Percentiles rank a stretch among this genome's conserved stretches.
These are phyloP conservation scores for Didymella sp. DNA, from an alignment of 2,329 filamentous ascomycete genomes.

Conservation along the genomic window DNA sequence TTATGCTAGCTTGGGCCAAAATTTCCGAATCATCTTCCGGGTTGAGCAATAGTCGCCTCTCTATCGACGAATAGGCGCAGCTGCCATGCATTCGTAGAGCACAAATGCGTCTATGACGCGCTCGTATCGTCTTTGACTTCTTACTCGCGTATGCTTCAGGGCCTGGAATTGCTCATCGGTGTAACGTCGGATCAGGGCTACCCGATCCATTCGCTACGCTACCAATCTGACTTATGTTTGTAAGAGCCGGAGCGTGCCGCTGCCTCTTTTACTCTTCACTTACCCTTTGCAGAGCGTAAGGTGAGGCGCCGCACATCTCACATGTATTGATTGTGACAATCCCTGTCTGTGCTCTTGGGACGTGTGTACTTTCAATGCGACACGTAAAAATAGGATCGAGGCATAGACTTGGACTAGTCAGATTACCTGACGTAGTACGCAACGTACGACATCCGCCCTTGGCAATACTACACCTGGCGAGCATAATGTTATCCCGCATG, in stretches of 20 bases:
- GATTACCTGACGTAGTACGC: conserved; percentile 18
- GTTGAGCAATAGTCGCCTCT: conserved; percentile 25
- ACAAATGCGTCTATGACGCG: conserved; percentile 35
- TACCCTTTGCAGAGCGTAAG: conserved; percentile 5
- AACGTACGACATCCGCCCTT: conserved; percentile 15
- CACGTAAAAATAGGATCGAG: conserved; percentile 16
- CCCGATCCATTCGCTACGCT: conserved; percentile 9
- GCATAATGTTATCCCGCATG: conserved; percentile 3
- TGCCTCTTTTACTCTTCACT: conserved; percentile 3
- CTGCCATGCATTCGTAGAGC: conserved; percentile 21
- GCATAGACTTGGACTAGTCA: conserved; percentile 19
- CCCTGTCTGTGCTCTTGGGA: conserved; percentile 17
- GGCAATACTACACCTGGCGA: conserved; percentile 19
- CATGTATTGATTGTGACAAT: conserved; percentile 9
- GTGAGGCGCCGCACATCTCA: conserved; percentile 6
- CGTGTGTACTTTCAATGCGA: conserved; percentile 14
- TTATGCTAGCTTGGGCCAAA: conserved; percentile 35
- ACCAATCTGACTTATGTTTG: background rate
- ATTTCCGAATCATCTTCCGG: conserved; percentile 22
- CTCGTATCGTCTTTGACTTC: conserved; percentile 18
- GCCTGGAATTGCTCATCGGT: conserved; percentile 16
- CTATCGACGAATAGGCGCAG: conserved; percentile 26
- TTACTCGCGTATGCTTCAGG: conserved; percentile 18
- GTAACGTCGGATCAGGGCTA: conserved; percentile 12
- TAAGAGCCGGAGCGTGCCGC: conserved; percentile 4